Evolutionary conservation across 2,329 filamentous ascomycete species (phyloP).

Genomic region (Alternaria sp.): DNA sequence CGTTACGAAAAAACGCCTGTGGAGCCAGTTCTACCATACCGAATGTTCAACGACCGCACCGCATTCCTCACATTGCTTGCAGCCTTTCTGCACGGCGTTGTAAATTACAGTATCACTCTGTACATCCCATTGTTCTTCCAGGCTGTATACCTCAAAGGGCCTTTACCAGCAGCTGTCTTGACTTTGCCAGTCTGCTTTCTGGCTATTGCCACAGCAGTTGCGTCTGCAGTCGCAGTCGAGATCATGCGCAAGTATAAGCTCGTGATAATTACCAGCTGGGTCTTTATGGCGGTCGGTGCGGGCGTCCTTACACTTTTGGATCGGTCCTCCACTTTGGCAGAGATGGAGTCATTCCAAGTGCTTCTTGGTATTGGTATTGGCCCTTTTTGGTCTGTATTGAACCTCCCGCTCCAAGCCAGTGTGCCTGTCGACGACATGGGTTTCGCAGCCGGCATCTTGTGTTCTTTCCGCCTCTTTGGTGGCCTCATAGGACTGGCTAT

Average conservation of each 20-base stretch:
- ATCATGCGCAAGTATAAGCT: slow-evolving; percentile 66
- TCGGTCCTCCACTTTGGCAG: not conserved
- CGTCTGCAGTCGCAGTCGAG: slow-evolving; percentile 8
- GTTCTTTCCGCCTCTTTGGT: slow-evolving; percentile 51
- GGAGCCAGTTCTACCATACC: slow-evolving; percentile 60
- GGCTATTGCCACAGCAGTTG: slow-evolving; percentile 53
- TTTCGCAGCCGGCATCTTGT: slow-evolving; percentile 46
- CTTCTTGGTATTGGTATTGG: slow-evolving; percentile 23
- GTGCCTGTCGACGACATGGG: slow-evolving; percentile 49
- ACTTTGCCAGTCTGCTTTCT: slow-evolving; percentile 47
- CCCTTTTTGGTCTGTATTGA: slow-evolving; percentile 9
- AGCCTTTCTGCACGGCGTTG: slow-evolving; percentile 65
- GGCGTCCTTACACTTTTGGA: slow-evolving; percentile 59
- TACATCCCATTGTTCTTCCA: slow-evolving; percentile 52
- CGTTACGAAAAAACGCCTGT: slow-evolving; percentile 61
- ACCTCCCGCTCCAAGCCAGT: slow-evolving; percentile 48
- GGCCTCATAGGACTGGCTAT: slow-evolving; percentile 50
- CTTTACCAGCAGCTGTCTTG: slow-evolving; percentile 45
- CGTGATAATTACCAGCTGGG: slow-evolving; percentile 69
- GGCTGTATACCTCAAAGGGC: slow-evolving; percentile 45
- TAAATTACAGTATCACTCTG: slow-evolving; percentile 50
- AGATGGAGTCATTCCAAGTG: slow-evolving; percentile 12
- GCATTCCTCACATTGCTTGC: slow-evolving; percentile 59
- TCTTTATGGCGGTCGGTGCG: slow-evolving; percentile 63
- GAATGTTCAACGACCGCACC: slow-evolving; percentile 58